A percentile compares a stretch with the other conserved stretches of the same genome.
phyloP scores from a whole-genome alignment of 129 eudicot genomes.

The Chrysanthemum makinoi region DNA sequence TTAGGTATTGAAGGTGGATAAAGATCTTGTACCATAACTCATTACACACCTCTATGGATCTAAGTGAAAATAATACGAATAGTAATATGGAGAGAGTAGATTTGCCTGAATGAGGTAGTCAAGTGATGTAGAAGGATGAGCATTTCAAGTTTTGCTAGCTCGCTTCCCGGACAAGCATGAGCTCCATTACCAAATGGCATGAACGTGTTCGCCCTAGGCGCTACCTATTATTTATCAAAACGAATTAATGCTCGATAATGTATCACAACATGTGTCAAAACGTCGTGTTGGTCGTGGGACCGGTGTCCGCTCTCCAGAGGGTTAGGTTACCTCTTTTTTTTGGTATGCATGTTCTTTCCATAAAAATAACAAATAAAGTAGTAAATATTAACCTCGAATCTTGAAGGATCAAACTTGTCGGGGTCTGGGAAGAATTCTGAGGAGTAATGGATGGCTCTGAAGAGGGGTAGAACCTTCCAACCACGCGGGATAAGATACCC shows the following conservation, averaged over 20 bases:
- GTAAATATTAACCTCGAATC: slow-evolving; percentile 61
- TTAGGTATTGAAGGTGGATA: slow-evolving; percentile 1
- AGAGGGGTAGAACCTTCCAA: slow-evolving; percentile 97
- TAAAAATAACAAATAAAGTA: too few relatives aligned
- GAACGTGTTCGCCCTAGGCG: slow-evolving; percentile 64
- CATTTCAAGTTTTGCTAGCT: slow-evolving; percentile 83
- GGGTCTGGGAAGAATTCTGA: slow-evolving; percentile 72
- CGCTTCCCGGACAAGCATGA: slow-evolving; percentile 89
- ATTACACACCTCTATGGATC: background rate
- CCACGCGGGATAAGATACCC: slow-evolving; percentile 82
- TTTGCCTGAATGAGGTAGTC: slow-evolving; percentile 60
- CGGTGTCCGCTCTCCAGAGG: too few relatives aligned
- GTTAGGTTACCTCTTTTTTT: too few relatives aligned
- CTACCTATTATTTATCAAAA: slow-evolving; percentile 40
- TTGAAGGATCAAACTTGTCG: slow-evolving; percentile 75
- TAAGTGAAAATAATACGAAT: background rate
- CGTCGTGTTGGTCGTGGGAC: too few relatives aligned
- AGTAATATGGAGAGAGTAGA: slow-evolving; percentile 6
- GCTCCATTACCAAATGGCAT: slow-evolving; percentile 86
- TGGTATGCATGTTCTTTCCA: too few relatives aligned
- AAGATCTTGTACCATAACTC: background rate
- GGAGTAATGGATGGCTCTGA: slow-evolving; percentile 72
- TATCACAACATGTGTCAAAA: too few relatives aligned
- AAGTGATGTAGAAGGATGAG: slow-evolving; percentile 74
- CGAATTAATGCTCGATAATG: background rate